phyloP scores from a whole-genome alignment of 768 basidiomycete species.

The Leccinum aurantiacum region DNA sequence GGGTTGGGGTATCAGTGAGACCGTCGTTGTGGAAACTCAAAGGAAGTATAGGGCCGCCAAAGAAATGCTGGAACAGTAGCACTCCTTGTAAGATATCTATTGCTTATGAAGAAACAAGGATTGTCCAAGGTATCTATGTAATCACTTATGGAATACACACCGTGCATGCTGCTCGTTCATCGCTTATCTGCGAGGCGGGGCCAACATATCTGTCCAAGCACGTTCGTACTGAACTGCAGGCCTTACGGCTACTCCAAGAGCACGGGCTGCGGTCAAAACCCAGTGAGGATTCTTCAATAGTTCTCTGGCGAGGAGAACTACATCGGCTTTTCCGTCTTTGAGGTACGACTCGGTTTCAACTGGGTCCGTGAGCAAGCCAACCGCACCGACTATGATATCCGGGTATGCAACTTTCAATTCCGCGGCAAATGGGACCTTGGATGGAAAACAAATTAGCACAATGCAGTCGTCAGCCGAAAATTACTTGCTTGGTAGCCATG shows the following conservation, averaged over 20 bases:
- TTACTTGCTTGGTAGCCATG: conserved; percentile 62
- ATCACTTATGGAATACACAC: background rate
- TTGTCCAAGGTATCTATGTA: conserved; percentile 4
- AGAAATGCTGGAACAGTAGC: conserved; percentile 45
- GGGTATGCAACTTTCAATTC: conserved; percentile 62
- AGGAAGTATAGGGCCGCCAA: conserved; percentile 80
- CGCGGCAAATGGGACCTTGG: conserved; percentile 66
- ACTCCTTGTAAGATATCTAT: conserved; percentile 12
- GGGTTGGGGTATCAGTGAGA: conserved; percentile 78
- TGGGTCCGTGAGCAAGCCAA: conserved; percentile 72
- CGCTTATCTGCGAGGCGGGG: background rate
- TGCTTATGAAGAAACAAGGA: background rate
- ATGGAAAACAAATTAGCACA: background rate
- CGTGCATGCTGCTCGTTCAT: background rate
- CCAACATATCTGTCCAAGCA: conserved; percentile 47
- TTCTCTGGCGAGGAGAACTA: conserved; percentile 66
- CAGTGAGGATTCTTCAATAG: conserved; percentile 67
- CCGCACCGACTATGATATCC: conserved; percentile 54
- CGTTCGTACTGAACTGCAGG: conserved; percentile 73
- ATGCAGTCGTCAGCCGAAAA: background rate
- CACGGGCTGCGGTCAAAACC: conserved; percentile 58
- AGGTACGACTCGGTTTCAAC: conserved; percentile 60
- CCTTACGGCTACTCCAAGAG: conserved; percentile 63
- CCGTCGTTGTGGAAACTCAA: conserved; percentile 75
- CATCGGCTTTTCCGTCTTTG: conserved; percentile 65